Evolutionary conservation across 371 early-diverging fungal species (phyloP).

Genomic region (Neoconidiobolus thromboides): DNA sequence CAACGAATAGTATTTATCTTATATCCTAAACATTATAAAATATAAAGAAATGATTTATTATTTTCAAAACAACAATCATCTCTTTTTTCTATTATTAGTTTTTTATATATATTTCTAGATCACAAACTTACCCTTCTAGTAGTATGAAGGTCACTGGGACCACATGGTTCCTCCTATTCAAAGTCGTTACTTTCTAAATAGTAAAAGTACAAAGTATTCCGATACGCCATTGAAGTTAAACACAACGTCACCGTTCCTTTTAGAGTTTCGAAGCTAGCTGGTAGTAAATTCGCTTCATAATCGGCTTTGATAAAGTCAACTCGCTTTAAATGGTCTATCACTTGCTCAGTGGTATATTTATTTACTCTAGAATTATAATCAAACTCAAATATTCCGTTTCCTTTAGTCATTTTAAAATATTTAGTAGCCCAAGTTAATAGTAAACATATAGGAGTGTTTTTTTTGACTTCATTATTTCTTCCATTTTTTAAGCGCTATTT

Average conservation of each 20-base stretch:
- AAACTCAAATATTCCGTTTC: too few relatives aligned
- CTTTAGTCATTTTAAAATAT: too few relatives aligned
- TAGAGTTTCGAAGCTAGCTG: not conserved
- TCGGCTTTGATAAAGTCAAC: too few relatives aligned
- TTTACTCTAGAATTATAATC: too few relatives aligned
- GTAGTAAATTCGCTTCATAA: not conserved
- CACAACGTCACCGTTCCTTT: not conserved
- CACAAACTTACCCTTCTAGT: not conserved
- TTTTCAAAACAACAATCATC: conserved; percentile 3
- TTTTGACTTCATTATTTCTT: too few relatives aligned
- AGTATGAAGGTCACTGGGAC: not conserved
- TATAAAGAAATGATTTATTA: not conserved
- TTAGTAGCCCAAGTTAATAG: too few relatives aligned
- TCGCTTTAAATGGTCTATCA: too few relatives aligned
- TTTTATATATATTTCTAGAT: not conserved
- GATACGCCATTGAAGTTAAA: not conserved
- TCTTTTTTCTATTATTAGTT: not conserved
- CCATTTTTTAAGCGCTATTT: too few relatives aligned
- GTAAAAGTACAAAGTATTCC: not conserved
- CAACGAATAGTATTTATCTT: not conserved
- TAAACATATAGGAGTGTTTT: too few relatives aligned
- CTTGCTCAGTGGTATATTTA: too few relatives aligned
- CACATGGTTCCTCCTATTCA: not conserved
- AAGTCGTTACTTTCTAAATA: not conserved
- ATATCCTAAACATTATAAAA: not conserved